Conservation (phyloP, 1,284 basidiomycete species). For the Fomitopsis schrenkii region DNA sequence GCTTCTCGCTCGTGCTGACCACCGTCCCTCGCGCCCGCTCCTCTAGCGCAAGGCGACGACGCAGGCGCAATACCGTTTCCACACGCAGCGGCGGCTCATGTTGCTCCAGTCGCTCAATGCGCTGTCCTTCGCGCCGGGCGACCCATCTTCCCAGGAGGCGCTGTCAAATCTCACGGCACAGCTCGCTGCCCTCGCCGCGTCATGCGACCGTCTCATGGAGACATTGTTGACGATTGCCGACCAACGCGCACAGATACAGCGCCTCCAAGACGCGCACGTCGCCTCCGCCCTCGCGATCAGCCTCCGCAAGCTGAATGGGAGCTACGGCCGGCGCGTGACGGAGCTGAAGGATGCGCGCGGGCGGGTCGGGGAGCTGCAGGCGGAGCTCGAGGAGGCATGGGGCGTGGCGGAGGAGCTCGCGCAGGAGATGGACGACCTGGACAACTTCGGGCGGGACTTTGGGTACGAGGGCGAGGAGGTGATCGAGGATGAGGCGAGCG, state of each 20-base stretch:
- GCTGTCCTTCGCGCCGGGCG: slow-evolving; percentile 23
- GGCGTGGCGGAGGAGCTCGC: slow-evolving; percentile 69
- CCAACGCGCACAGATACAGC: slow-evolving; percentile 59
- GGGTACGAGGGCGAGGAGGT: slow-evolving; percentile 26
- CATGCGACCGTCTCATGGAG: slow-evolving; percentile 55
- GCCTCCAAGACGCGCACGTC: slow-evolving; percentile 60
- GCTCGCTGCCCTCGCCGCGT: slow-evolving; percentile 52
- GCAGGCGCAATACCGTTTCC: slow-evolving; percentile 65
- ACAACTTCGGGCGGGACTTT: slow-evolving; percentile 26
- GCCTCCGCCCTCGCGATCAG: slow-evolving; percentile 72
- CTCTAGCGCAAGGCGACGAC: slow-evolving; percentile 31
- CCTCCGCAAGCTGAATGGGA: slow-evolving; percentile 71
- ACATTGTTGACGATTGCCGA: slow-evolving; percentile 55
- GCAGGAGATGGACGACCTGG: slow-evolving; percentile 56
- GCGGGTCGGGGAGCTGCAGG: slow-evolving; percentile 52
- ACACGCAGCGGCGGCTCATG: slow-evolving; percentile 66
- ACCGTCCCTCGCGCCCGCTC: not conserved
- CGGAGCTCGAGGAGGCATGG: slow-evolving; percentile 79
- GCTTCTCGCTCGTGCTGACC: not conserved
- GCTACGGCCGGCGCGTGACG: slow-evolving; percentile 57
- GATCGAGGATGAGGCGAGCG: slow-evolving; percentile 32
- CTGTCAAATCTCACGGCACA: slow-evolving; percentile 44
- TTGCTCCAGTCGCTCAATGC: slow-evolving; percentile 55
- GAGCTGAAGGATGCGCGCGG: slow-evolving; percentile 48
- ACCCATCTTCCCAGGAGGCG: slow-evolving; percentile 20